Percentiles rank a stretch among this genome's conserved stretches.
phyloP scores from a whole-genome alignment of 257 asterid species.

The Capsicum chinense region DNA sequence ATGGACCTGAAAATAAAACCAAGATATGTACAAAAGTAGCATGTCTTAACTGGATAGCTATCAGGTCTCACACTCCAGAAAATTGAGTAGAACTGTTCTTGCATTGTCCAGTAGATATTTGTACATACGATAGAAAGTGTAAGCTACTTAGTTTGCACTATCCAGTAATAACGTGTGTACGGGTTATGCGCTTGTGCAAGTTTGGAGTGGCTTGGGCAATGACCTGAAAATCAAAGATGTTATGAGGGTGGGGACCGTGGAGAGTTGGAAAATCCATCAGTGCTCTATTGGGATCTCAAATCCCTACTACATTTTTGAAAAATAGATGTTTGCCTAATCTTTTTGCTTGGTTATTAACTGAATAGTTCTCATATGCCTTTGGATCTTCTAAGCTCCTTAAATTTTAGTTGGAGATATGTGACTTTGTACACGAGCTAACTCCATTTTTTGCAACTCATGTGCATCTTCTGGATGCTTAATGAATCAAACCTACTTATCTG shows the following conservation, averaged over 20 bases:
- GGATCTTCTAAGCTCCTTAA: neutral
- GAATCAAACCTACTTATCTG: neutral
- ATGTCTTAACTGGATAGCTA: neutral
- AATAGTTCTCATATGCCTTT: neutral
- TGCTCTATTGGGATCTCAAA: neutral
- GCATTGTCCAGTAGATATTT: neutral
- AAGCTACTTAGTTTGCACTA: neutral
- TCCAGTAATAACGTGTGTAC: neutral
- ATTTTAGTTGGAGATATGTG: neutral
- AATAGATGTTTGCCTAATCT: neutral
- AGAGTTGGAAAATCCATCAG: neutral
- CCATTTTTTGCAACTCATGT: neutral
- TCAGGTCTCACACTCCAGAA: constrained; percentile 7
- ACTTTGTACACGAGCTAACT: neutral
- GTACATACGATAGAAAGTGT: neutral
- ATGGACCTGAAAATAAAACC: neutral
- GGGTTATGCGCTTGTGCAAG: neutral
- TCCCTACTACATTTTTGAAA: neutral
- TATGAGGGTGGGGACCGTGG: neutral
- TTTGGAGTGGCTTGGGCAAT: neutral
- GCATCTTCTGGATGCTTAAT: neutral
- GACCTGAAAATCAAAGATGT: neutral
- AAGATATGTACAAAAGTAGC: neutral
- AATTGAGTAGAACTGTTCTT: neutral
- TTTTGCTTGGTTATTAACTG: neutral